These are phyloP conservation scores for Trichodelitschia bisporula DNA, from an alignment of 495 filamentous ascomycete genomes.

Conservation along the genomic window DNA sequence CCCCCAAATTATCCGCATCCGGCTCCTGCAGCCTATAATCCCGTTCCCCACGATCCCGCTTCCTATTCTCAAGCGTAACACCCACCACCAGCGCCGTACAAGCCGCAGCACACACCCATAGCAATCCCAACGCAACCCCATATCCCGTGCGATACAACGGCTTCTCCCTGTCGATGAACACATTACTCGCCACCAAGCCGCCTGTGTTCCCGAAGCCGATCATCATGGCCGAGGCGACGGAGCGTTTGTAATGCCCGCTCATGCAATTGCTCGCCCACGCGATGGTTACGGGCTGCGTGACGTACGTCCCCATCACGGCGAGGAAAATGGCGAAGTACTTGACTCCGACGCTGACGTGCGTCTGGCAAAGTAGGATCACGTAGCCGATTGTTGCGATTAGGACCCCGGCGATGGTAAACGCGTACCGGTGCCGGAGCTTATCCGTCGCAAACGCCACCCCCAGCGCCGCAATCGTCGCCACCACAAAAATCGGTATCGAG, in stretches of 20 bases:
- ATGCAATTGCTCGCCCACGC: constrained; percentile 16
- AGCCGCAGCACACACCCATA: constrained; percentile 22
- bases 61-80: constrained; percentile 13
- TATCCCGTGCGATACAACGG: constrained; percentile 18
- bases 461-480: constrained; percentile 9
- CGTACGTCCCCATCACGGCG: constrained; percentile 15
- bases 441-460: constrained; percentile 11
- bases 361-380: constrained; percentile 13
- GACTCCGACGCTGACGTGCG: constrained; percentile 7
- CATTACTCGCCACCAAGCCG: constrained; percentile 17
- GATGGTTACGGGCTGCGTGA: constrained; percentile 16
- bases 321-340: constrained; percentile 20
- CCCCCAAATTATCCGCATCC: constrained; percentile 9
- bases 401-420: constrained; percentile 14
- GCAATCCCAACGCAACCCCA: constrained; percentile 17
- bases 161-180: constrained; percentile 15
- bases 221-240: constrained; percentile 21
- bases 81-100: constrained; percentile 19
- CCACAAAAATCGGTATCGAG: constrained; percentile 16
- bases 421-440: constrained; percentile 13
- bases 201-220: constrained; percentile 24
- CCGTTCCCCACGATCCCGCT: constrained; percentile 23
- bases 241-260: constrained; percentile 17
- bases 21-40: constrained; percentile 26
- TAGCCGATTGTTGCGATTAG: constrained; percentile 13